Percentiles rank a stretch among this genome's conserved stretches.
Evolutionary conservation across 2,329 filamentous ascomycete species (phyloP).

Genomic region (Penicillium sp.): DNA sequence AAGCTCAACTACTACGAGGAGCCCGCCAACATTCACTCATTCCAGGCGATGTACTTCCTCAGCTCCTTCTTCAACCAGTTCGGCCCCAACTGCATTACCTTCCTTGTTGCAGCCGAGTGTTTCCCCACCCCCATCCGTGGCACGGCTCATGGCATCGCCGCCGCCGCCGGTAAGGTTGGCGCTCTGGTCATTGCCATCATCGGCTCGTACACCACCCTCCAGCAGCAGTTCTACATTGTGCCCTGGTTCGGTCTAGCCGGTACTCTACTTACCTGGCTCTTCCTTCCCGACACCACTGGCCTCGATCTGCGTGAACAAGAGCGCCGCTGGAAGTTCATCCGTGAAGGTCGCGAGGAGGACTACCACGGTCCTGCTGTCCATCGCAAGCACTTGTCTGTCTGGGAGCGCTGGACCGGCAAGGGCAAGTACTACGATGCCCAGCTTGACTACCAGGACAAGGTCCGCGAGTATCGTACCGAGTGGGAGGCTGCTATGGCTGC

Average conservation of each 20-base stretch:
- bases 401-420: conserved; percentile 70
- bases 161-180: conserved; percentile 81
- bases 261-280: conserved; percentile 74
- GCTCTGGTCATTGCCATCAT: conserved; percentile 74
- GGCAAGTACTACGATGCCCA: conserved; percentile 80
- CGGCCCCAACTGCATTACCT: conserved; percentile 90
- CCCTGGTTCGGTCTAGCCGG: conserved; percentile 91
- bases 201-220: conserved; percentile 67
- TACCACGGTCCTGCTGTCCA: conserved; percentile 94
- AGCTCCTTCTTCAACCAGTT: conserved; percentile 99
- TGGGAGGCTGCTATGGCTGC: conserved; percentile 49
- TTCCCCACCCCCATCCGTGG: conserved; percentile 91
- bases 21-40: conserved; percentile 66
- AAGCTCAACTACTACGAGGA: conserved; percentile 76
- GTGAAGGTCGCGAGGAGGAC: conserved; percentile 67
- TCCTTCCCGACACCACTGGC: conserved; percentile 90
- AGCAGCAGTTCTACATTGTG: conserved; percentile 82
- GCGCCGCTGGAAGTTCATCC: conserved; percentile 83
- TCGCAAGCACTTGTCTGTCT: conserved; percentile 80
- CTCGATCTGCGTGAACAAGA: conserved; percentile 96
- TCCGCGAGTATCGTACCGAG: conserved; percentile 69
- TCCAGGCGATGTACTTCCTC: conserved; percentile 97
- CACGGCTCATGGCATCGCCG: conserved; percentile 88
- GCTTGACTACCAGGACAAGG: conserved; percentile 74
- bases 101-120: conserved; percentile 90